Evolutionary conservation across 169 alveolate species (phyloP).

Genomic region (Babesia bigemina): DNA sequence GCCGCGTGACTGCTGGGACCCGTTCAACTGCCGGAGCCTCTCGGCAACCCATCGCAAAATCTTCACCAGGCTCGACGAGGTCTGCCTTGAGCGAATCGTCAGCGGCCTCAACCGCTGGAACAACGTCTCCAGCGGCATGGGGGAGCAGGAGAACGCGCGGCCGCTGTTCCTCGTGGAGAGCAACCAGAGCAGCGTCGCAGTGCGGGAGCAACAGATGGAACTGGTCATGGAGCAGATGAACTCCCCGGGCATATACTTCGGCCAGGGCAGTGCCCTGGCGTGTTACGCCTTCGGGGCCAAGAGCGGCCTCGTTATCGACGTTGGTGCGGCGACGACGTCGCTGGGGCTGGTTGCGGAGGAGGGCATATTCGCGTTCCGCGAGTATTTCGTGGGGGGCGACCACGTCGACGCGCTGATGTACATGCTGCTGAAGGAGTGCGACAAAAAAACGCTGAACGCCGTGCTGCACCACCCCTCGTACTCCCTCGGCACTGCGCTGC

Average conservation of each 20-base stretch:
- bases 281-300: constrained; percentile 87
- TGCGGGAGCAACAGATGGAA: constrained; percentile 84
- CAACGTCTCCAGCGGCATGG: constrained; percentile 37
- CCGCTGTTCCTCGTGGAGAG: constrained; percentile 44
- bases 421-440: constrained; percentile 16
- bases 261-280: constrained; percentile 85
- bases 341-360: constrained; percentile 25
- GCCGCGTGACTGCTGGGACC: constrained; percentile 56
- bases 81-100: not conserved
- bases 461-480: constrained; percentile 53
- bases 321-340: constrained; percentile 81
- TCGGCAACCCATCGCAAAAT: constrained; percentile 15
- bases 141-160: constrained; percentile 16
- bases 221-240: constrained; percentile 86
- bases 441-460: not conserved
- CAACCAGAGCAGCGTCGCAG: constrained; percentile 53
- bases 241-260: constrained; percentile 87
- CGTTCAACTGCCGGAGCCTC: constrained; percentile 27
- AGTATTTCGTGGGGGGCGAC: constrained; percentile 57
- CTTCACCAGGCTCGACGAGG: not conserved
- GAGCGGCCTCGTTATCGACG: constrained; percentile 87
- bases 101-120: constrained; percentile 11
- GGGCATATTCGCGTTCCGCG: constrained; percentile 18
- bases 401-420: constrained; percentile 42
- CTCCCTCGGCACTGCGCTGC: constrained; percentile 22